Percentiles rank a stretch among this genome's conserved stretches.
Conservation (phyloP, 345 rosid species). For the Populus euphratica region DNA sequence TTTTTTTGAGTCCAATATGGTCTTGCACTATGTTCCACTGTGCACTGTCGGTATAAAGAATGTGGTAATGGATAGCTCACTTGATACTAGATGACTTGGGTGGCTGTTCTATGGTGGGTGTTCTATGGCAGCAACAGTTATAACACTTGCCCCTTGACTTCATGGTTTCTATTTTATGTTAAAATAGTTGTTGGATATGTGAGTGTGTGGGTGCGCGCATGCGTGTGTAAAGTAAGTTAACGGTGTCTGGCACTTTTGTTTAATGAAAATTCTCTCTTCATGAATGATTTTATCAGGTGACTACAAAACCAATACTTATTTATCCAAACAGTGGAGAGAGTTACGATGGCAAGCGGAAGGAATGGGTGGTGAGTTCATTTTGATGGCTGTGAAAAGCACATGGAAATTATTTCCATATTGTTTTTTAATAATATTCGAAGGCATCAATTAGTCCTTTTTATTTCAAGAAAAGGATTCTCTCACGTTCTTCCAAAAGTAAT, state of each 20-base stretch:
- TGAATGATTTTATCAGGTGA: constrained; percentile 44
- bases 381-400: neutral
- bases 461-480: neutral
- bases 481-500: neutral
- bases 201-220: too few species aligned
- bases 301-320: constrained; percentile 62
- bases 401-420: neutral
- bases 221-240: neutral
- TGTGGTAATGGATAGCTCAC: neutral
- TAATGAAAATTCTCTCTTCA: neutral
- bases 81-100: neutral
- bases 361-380: constrained; percentile 68
- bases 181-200: neutral
- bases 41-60: neutral
- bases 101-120: neutral
- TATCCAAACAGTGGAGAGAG: constrained; percentile 82
- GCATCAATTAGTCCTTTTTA: neutral
- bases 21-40: neutral
- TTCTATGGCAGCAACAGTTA: neutral
- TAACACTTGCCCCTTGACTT: neutral
- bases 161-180: neutral
- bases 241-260: neutral
- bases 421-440: neutral
- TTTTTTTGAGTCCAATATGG: neutral
- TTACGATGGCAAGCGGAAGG: constrained; percentile 57